Conservation (phyloP, 305 asterid species). For the Rubia peregrina region DNA sequence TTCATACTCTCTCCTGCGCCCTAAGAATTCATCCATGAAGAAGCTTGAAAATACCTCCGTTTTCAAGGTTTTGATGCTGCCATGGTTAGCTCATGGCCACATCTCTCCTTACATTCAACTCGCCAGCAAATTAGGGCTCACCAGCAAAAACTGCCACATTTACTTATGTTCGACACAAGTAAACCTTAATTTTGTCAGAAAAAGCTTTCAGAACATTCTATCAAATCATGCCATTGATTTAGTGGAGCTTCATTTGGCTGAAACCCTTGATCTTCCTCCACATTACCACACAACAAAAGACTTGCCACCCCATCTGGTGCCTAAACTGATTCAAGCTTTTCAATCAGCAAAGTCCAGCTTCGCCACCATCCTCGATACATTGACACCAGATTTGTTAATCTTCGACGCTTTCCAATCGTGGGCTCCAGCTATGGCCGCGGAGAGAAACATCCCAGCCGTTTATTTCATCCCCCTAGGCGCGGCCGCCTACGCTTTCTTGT, state of each 20-base stretch:
- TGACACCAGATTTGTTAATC: conserved; percentile 31
- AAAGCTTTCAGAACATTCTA: conserved; percentile 12
- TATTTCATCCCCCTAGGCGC: conserved; percentile 25
- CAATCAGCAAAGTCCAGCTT: conserved; percentile 20
- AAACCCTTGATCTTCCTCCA: conserved; percentile 26
- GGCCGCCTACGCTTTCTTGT: conserved; percentile 10
- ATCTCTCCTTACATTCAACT: conserved; percentile 32
- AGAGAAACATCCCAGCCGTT: conserved; percentile 15
- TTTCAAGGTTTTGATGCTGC: conserved; percentile 28
- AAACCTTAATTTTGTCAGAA: conserved; percentile 25
- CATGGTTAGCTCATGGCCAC: conserved; percentile 46
- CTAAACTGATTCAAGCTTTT: conserved; percentile 23
- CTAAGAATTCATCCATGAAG: not conserved
- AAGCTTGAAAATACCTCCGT: not conserved
- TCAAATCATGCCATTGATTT: conserved; percentile 19
- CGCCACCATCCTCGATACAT: conserved; percentile 5
- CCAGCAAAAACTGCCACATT: conserved; percentile 16
- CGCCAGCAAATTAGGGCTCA: conserved; percentile 15
- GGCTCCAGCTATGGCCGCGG: conserved; percentile 22
- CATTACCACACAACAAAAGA: conserved; percentile 32
- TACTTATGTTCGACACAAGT: conserved; percentile 27
- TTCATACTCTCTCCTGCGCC: too few species aligned
- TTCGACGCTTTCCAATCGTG: conserved; percentile 24
- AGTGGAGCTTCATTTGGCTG: conserved; percentile 27
- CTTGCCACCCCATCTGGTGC: conserved; percentile 30